Evolutionary conservation across 192 early-diverging fungal genomes (phyloP), one percentile per base, ranked within the genome.

Genomic region (Spizellomyces punctatus): DNA sequence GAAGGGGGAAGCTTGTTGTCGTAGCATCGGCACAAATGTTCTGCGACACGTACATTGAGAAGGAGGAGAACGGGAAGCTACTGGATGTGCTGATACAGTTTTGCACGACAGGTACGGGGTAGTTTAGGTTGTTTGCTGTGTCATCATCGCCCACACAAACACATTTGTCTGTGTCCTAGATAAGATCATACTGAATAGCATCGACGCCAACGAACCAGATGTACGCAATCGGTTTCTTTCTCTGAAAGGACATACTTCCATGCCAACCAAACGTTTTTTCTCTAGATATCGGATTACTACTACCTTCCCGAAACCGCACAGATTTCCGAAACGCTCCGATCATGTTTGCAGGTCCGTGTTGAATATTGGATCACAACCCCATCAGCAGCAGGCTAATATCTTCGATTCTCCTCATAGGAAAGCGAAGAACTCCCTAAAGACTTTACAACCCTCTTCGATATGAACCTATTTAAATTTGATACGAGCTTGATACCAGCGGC

Each of bases 361-460:
- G 46, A 41, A 22, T 0, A 66, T 8, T 10, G 17, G 47, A 2
- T 8, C 3, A 36, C 27, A 3, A 2, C 27, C 27, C 27, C 27
- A 3, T 36, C 27, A 36, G 27, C 27, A 36, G 27, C 27, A 36
- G 0, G 27, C 3, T 36, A 3, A 36, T 3, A 36, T 36, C 27
- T 36, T 36, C 27, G 27, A 36, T 36, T 36, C 27, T 3, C 27
- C 27, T 36, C 2, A 54, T 54, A 54, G 50, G 50, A 88, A 74
- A 89, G 82, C 57, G 87, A 89, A 63, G 87, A 89, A 46, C 76
- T 89, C 14, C 87, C 87, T n/a, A 85, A 86, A 67, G 87, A 89
- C 64, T 89, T 89, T 63, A 86, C 87, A 9, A 76, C 82, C 0
- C 56, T 89, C 44, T 89, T 89, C 76, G 88, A 88, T 63, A 67